Base-by-base conservation (phyloP, 768 basidiomycete genomes). In the Dacryopinax spathularia region DNA sequence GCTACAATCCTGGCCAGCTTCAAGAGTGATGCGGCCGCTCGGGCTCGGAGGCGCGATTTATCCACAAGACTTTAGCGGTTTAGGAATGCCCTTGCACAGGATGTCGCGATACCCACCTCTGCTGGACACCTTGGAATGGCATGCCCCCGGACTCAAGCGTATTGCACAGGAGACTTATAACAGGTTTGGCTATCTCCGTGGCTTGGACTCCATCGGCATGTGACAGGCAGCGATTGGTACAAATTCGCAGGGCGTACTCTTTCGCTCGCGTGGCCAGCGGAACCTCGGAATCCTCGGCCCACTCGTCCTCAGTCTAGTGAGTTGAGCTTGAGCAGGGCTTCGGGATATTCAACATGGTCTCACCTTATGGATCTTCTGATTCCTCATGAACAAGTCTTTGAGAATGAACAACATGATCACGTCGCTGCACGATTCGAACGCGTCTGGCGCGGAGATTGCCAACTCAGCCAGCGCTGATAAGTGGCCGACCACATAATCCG, bases 401-500 rank as follows among this genome's bases (percentile, higher is more conserved):
- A 88, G 72, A 34, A 94, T 73, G 71, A 87, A 87, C 0, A 76
- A 73, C 73, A 87, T 86, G 60, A 97, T 81, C 15, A 81, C 77
- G 31, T 88, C 87, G 71, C 89, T 89, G 72, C 81, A 83, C 35
- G 79, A 76, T 71, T 97, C 92, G 65, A 97, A 92, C 1, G 83
- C 82, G 16, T 83, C 81, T 0, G 86, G 84, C 1, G 81, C 80
- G 34, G 82, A 81, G 10, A 80, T 79, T 0, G 88, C 85, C 29
- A 96, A 73, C 70, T 96, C 87, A 0, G 81, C 81, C 6, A 98
- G 78, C 0, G 85, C 87, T 1, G 85, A 80, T 1, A 89, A 75
- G 65, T 86, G 83, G 0, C 89, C 81, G 0, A 85, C 82, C 1
- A 90, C 77, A 12, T 73, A 69, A 22, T 84, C 81, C 0, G 80